phyloP scores from a whole-genome alignment of 768 basidiomycete species.

The Amanita thiersii region DNA sequence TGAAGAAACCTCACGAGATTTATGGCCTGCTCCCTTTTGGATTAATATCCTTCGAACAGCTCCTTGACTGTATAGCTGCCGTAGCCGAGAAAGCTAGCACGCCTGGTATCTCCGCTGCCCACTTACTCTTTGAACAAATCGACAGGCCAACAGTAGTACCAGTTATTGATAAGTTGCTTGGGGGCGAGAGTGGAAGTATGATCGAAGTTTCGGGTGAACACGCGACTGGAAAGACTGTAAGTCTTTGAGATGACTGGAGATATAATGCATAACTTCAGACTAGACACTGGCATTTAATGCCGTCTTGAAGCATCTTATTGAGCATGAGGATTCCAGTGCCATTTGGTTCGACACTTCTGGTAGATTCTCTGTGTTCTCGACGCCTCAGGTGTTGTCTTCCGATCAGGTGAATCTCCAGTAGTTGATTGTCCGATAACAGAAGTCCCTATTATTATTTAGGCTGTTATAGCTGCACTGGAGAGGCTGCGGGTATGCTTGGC shows the following conservation, averaged over 20 bases:
- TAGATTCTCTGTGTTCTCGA: constrained; percentile 42
- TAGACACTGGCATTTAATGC: constrained; percentile 58
- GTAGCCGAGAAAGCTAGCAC: constrained; percentile 39
- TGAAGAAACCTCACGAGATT: constrained; percentile 36
- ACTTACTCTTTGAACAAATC: constrained; percentile 19
- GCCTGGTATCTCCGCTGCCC: constrained; percentile 26
- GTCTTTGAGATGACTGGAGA: constrained; percentile 12
- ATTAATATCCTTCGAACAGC: constrained; percentile 38
- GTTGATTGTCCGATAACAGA: constrained; percentile 1
- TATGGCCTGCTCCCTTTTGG: constrained; percentile 42
- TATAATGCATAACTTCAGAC: constrained; percentile 4
- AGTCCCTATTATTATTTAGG: constrained; percentile 14
- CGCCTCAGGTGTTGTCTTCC: constrained; percentile 16
- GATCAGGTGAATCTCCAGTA: too few species aligned
- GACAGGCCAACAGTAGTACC: constrained; percentile 21
- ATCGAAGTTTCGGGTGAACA: constrained; percentile 64
- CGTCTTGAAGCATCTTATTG: constrained; percentile 42
- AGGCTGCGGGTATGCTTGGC: constrained; percentile 51
- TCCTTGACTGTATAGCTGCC: constrained; percentile 28
- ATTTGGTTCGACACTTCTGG: constrained; percentile 73
- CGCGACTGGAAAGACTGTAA: constrained; percentile 63
- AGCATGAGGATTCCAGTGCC: constrained; percentile 26
- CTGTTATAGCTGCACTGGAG: constrained; percentile 31
- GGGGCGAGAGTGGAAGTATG: constrained; percentile 42
- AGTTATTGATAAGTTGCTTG: constrained; percentile 44